Base-by-base conservation (phyloP, 306 rosid genomes). In the Castanea crenata region DNA sequence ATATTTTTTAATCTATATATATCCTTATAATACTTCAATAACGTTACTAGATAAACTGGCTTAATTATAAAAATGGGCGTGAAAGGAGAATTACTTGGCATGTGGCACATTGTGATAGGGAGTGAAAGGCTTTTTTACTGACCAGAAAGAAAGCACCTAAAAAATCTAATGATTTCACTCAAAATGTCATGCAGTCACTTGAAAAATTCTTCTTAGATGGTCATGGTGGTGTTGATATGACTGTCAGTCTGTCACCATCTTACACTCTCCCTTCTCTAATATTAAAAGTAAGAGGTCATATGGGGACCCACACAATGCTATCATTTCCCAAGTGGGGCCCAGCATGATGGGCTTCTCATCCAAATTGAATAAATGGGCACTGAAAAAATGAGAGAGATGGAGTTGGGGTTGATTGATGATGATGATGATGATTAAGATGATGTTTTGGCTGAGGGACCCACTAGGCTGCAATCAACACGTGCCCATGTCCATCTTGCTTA, bases 381-480 rank as follows among this genome's bases (percentile, higher is more conserved):
- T 87, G 90, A 89, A 89, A 79, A 77, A 4, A 54, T 55, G 62
- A 27, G 87, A 29, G 78, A 76, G 64, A 64, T 19, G 77, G 69
- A 63, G 25, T 6, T 6, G 76, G 74, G 71, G 12, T 12, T 51
- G 29, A 69, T 69, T 15, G 76, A 83, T 75, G 55, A 73, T 62
- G 79, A 16, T 71, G 85, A 85, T 80, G 73, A 78, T 74, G 89
- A 78, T 20, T 41, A 41, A 41, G 46, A 41, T 9, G 46, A 0
- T 41, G 46, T 41, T 41, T 41, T 2, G 19, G 59, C 7, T 29
- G 74, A 74, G 63, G 82, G 90, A 84, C 83, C 92, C 88, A 79
- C n/a, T 79, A 3, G 61, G 92, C 84, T 84, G 92, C 87, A 21
- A 85, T 80, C 79, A 89, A 89, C 97, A 90, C 97, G 97, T 90